Evolutionary conservation across 306 rosid genomes (phyloP).

Genomic region (Chamaecrista fasciculata): DNA sequence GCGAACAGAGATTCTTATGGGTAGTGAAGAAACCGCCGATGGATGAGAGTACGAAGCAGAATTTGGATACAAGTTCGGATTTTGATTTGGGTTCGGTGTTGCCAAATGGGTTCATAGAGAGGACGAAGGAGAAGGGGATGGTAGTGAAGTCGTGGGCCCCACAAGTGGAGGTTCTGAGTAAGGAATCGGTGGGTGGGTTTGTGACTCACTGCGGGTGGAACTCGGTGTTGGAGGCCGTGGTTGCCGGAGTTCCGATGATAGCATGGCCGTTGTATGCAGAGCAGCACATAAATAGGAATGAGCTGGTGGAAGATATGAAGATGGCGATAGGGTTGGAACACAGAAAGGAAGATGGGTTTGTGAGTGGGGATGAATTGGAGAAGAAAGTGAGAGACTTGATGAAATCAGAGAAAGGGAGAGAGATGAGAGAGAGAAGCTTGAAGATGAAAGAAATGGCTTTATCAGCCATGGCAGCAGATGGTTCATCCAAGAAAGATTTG

Average conservation of each 20-base stretch:
- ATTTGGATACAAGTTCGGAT: not conserved
- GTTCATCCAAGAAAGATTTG: not conserved
- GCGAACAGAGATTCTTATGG: not conserved
- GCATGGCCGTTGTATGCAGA: not conserved
- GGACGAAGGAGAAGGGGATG: constrained; percentile 34
- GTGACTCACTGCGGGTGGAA: constrained; percentile 8
- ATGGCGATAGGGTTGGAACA: constrained; percentile 1
- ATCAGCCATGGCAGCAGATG: not conserved
- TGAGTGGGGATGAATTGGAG: not conserved
- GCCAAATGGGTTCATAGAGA: constrained; percentile 38
- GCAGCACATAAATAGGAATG: constrained; percentile 7
- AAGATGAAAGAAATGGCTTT: not conserved
- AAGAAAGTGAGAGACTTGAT: not conserved
- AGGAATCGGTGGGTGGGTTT: not conserved
- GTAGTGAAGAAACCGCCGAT: not conserved
- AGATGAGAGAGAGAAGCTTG: not conserved
- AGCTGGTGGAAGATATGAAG: not conserved
- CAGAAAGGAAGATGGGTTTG: not conserved
- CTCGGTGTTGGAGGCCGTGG: constrained; percentile 2
- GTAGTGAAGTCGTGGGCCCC: constrained; percentile 36
- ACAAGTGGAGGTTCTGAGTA: constrained; percentile 16
- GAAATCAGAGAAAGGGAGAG: not conserved
- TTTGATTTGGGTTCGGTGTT: constrained; percentile 5
- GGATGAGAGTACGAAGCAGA: constrained; percentile 12
- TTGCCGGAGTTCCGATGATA: not conserved